These are phyloP conservation scores for Aureobasidium namibiae DNA, from an alignment of 2,329 filamentous ascomycete species.

Conservation along the genomic window DNA sequence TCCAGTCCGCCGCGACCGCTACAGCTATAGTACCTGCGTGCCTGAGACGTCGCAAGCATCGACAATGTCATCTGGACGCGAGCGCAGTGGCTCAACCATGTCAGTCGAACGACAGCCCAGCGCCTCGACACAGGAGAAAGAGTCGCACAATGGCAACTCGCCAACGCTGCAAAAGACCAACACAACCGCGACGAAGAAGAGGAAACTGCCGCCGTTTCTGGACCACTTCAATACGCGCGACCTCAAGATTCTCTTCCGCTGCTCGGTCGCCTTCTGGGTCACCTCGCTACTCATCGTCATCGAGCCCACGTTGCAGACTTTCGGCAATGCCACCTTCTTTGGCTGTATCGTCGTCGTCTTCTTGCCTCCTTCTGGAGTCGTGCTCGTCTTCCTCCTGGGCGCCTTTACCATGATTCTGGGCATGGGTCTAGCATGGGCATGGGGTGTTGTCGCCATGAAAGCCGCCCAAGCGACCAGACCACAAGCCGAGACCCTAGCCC, in stretches of 20 bases:
- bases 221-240: slow-evolving; percentile 15
- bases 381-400: slow-evolving; percentile 3
- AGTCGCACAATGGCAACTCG: background rate
- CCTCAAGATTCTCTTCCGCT: slow-evolving; percentile 13
- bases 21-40: background rate
- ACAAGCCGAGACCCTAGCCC: background rate
- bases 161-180: background rate
- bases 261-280: slow-evolving; percentile 13
- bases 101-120: background rate
- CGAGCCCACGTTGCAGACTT: background rate
- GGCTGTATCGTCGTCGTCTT: slow-evolving; percentile 8
- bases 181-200: background rate
- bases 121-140: background rate
- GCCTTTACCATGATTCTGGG: slow-evolving; percentile 11
- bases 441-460: slow-evolving; percentile 13
- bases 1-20: background rate
- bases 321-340: slow-evolving; percentile 14
- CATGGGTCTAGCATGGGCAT: slow-evolving; percentile 12
- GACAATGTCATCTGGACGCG: no score
- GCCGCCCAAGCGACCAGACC: slow-evolving; percentile 11
- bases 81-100: no score
- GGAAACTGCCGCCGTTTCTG: slow-evolving; percentile 8
- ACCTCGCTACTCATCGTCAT: slow-evolving; percentile 12
- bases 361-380: slow-evolving; percentile 11
- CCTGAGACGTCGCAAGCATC: background rate